A percentile compares a stretch with the other conserved stretches of the same genome.
phyloP scores from a whole-genome alignment of 345 rosid genomes.

The Boechera retrofracta region DNA sequence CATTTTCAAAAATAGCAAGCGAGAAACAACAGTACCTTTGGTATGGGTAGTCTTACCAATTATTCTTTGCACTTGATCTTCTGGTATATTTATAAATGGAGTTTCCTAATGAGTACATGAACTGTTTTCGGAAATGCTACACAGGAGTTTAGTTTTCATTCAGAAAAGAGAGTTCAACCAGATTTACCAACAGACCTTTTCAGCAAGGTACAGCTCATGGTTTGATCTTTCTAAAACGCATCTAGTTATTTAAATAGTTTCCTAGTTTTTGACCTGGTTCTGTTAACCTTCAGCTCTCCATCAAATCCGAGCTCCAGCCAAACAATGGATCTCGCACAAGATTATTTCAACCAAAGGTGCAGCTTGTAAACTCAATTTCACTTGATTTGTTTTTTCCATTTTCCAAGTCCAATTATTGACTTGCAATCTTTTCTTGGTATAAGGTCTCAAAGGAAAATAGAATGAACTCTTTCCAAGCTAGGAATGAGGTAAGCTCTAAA shows the following conservation, averaged over 20 bases:
- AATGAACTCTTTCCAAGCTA: constrained; percentile 60
- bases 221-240: not conserved
- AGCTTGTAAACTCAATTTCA: constrained; percentile 14
- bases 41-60: constrained; percentile 47
- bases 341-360: constrained; percentile 66
- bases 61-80: constrained; percentile 2
- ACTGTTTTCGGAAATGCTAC: constrained; percentile 21
- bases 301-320: constrained; percentile 62
- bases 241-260: not conserved
- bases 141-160: constrained; percentile 80
- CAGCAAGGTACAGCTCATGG: constrained; percentile 67
- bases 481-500: constrained; percentile 59
- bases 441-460: constrained; percentile 96
- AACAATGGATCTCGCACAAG: constrained; percentile 52
- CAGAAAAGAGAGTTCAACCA: constrained; percentile 61
- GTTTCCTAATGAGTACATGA: constrained; percentile 25
- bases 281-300: constrained; percentile 61
- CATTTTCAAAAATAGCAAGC: constrained; percentile 67
- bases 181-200: constrained; percentile 82
- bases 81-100: not conserved
- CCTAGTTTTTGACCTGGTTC: constrained; percentile 7
- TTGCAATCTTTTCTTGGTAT: constrained; percentile 49
- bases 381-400: constrained; percentile 14
- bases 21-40: constrained; percentile 77
- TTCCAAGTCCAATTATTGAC: constrained; percentile 35